These are phyloP conservation scores for Fusarium sp. DNA, from an alignment of 2,329 filamentous ascomycete genomes.

Conservation along the genomic window DNA sequence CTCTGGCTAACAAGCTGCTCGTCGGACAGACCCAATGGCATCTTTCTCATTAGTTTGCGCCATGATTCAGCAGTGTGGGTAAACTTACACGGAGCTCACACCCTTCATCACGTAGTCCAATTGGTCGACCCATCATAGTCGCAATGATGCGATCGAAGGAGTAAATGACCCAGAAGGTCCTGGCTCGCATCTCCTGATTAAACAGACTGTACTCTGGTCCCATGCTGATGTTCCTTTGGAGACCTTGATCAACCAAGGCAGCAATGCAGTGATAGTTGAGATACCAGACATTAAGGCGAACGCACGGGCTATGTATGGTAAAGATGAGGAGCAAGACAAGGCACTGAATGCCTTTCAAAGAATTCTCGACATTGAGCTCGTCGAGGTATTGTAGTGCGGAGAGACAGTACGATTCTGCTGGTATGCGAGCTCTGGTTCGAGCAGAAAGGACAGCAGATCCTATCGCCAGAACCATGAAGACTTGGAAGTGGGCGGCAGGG, in stretches of 20 bases:
- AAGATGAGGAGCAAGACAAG: constrained; percentile 59
- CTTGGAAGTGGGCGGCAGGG: constrained; percentile 55
- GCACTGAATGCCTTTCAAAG: constrained; percentile 60
- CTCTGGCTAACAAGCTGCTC: constrained; percentile 6
- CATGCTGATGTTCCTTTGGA: constrained; percentile 60
- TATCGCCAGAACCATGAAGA: constrained; percentile 64
- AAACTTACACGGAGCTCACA: constrained; percentile 59
- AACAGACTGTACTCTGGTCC: constrained; percentile 55
- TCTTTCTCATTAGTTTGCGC: constrained; percentile 35
- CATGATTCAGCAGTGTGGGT: fast-evolving
- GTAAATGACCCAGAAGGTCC: constrained; percentile 65
- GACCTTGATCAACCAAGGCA: constrained; percentile 59
- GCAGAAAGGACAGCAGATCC: constrained; percentile 57
- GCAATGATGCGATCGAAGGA: constrained; percentile 61
- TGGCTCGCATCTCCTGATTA: constrained; percentile 63
- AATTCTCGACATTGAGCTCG: constrained; percentile 58
- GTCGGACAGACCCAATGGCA: constrained; percentile 44
- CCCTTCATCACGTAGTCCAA: constrained; percentile 64
- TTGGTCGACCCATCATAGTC: constrained; percentile 66
- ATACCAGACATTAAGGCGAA: constrained; percentile 62
- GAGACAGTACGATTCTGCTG: constrained; percentile 59
- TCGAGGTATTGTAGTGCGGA: constrained; percentile 59
- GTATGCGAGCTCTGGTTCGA: constrained; percentile 54
- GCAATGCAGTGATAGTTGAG: constrained; percentile 66
- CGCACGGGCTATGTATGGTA: constrained; percentile 60